Evolutionary conservation across 176 grass and related monocot species (phyloP), one percentile per base, ranked within the genome.

Genomic region (Oryza meridionalis): DNA sequence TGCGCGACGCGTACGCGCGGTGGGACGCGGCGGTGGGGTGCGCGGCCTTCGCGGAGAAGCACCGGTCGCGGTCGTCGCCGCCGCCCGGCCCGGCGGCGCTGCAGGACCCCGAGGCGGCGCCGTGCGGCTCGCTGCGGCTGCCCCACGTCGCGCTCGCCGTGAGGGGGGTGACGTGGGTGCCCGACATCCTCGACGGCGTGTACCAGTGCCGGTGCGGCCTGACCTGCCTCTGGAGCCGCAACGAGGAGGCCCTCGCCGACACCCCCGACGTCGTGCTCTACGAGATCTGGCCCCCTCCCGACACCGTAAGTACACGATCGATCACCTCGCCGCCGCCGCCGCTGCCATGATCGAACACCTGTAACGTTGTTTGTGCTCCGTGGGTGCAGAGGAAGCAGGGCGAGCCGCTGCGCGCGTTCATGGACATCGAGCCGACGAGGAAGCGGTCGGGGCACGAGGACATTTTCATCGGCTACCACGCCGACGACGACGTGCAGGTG

Each of bases 381-480:
- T 69, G 53, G 68, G 26, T 69, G 7, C 70, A 92, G 86, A 92
- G 90, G 47, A 83, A 84, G 47, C 80, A 72, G 64, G 83, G 86
- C 58, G 86, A 92, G 80, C 78, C 90, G 26, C 78, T 89, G 25
- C 87, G 83, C 50, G 86, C 87, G 29, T 89, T 74, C 35, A 74
- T 89, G 53, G 90, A 92, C 31, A 69, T 92, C 43, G 90, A 92
- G 79, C 77, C 78, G 58, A 85, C 78, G 35, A 80, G 68, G 53
- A 79, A 75, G n/a, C 73, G 82, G 11, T 83, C 86, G 7, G 68
- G 82, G 15, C 73, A 82, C 47, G 90, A 92, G 62, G 90, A 92
- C 66, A 88, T 92, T 22, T 92, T 86, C 55, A 64, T 92, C 46
- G 76, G 90, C 68, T 92, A 88, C 75, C 83, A 92, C 78, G 86